Evolutionary conservation across 2,329 filamentous ascomycete species (phyloP).

Genomic region (Leptodontidium sp.): DNA sequence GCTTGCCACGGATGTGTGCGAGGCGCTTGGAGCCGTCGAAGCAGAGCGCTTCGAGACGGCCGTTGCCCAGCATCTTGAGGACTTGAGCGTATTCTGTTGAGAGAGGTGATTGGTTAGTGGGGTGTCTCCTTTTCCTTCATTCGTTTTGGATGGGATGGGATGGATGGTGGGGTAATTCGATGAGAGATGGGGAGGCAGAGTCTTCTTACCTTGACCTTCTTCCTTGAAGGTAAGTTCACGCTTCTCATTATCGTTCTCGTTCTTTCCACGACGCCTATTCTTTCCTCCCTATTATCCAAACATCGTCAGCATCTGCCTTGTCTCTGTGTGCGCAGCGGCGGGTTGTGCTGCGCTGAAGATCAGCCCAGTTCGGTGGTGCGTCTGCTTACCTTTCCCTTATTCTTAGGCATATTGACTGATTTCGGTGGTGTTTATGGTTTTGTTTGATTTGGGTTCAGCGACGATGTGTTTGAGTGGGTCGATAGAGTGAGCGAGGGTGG

Average conservation of each 20-base stretch:
- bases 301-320: constrained; percentile 21
- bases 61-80: constrained; percentile 95
- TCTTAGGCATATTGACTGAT: constrained; percentile 85
- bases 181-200: background rate
- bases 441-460: constrained; percentile 5
- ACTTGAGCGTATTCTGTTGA: constrained; percentile 79
- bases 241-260: constrained; percentile 99
- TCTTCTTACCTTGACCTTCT: constrained; percentile 79
- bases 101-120: constrained; percentile 33
- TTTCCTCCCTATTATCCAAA: constrained; percentile 85
- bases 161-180: constrained; percentile 12
- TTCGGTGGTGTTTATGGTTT: background rate
- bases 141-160: background rate
- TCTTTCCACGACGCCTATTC: constrained; percentile 98
- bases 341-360: constrained; percentile 3
- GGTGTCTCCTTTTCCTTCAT: constrained; percentile 45
- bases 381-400: constrained; percentile 91
- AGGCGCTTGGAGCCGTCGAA: constrained; percentile 93
- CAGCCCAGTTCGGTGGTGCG: background rate
- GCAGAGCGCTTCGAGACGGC: constrained; percentile 87
- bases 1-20: constrained; percentile 90
- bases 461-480: constrained; percentile 14
- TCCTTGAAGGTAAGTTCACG: constrained; percentile 99
- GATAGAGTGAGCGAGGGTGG: constrained; percentile 7
- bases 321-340: constrained; percentile 23